These are phyloP conservation scores for Cyclanthera cordifolia DNA, from an alignment of 306 rosid species.

Conservation along the genomic window DNA sequence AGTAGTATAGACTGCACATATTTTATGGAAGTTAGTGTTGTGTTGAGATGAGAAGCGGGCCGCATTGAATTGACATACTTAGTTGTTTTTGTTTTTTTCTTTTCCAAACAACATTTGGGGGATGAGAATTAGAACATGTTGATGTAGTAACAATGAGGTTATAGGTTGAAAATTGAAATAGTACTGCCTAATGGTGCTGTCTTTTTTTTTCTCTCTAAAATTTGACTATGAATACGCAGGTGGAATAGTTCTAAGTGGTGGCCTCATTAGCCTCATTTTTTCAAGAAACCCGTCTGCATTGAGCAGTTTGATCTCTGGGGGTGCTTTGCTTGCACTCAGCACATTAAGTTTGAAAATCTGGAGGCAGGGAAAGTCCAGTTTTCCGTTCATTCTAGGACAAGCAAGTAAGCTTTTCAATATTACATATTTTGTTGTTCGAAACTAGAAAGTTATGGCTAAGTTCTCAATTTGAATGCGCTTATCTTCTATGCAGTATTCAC, in stretches of 20 bases:
- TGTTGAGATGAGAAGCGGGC: background rate
- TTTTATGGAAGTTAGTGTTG: background rate
- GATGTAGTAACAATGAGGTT: too few species aligned
- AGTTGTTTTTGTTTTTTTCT: too few species aligned
- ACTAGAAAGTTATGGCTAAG: background rate
- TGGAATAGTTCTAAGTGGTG: conserved; percentile 71
- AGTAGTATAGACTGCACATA: background rate
- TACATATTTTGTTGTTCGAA: background rate
- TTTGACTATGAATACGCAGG: conserved; percentile 23
- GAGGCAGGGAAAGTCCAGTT: conserved; percentile 86
- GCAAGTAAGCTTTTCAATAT: conserved; percentile 34
- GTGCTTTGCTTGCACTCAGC: conserved; percentile 79
- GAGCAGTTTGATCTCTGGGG: conserved; percentile 52
- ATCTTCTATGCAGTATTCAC: conserved; percentile 42
- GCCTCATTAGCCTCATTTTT: conserved; percentile 53
- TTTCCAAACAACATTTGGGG: too few species aligned
- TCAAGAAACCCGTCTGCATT: conserved; percentile 58
- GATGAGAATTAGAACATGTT: too few species aligned
- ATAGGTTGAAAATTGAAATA: too few species aligned
- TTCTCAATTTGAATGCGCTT: background rate
- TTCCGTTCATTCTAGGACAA: conserved; percentile 82
- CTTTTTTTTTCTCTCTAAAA: background rate
- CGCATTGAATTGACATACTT: background rate
- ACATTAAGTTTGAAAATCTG: conserved; percentile 79
- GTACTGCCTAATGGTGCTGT: background rate